Evolutionary conservation across 1,284 basidiomycete genomes (phyloP), one percentile per base, ranked within the genome.

Genomic region (Tilletia setariae): DNA sequence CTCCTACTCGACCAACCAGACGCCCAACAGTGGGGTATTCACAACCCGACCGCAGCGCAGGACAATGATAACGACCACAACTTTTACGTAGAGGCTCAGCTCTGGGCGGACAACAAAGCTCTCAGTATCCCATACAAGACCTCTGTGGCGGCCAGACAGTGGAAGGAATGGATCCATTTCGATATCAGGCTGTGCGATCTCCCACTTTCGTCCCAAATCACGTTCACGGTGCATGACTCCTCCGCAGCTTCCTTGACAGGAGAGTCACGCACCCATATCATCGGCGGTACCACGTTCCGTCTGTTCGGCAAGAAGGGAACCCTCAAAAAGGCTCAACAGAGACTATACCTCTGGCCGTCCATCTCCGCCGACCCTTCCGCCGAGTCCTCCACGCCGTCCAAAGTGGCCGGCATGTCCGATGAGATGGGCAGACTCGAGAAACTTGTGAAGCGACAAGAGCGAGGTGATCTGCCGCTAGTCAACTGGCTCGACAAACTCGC

Each of bases 401-500:
- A 79, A 28, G 74, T 74, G 11, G 77, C 74, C 13, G 72, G 74
- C 47, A 74, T 75, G 68, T 67, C 89, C 70, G 94, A 98, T 78
- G 94, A 97, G 83, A 93, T 95, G 91, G 94, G 93, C 1, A 85
- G 94, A 51, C 83, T 99, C 35, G 94, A 98, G 83, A 93, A 94
- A 90, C 87, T 97, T 13, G 90, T 98, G 68, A 98, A 98, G 86
- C 94, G 94, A 80, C 94, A 95, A 76, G 93, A 98, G 79, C 87
- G 93, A 2, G 93, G 93, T 0, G 94, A 97, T 82, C 85, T 98
- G n/a, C 88, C 90, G 1, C 92, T 93, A 80, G 90, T 92, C 0
- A 94, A 97, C 73, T 99, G 96, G 95, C 85, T 98, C 2, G 95
- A 98, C 82, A 91, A 92, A 72, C 85, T 96, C 81, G 90, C 91